Evolutionary conservation across 257 asterid genomes (phyloP).

Genomic region (Fraxinus americana): DNA sequence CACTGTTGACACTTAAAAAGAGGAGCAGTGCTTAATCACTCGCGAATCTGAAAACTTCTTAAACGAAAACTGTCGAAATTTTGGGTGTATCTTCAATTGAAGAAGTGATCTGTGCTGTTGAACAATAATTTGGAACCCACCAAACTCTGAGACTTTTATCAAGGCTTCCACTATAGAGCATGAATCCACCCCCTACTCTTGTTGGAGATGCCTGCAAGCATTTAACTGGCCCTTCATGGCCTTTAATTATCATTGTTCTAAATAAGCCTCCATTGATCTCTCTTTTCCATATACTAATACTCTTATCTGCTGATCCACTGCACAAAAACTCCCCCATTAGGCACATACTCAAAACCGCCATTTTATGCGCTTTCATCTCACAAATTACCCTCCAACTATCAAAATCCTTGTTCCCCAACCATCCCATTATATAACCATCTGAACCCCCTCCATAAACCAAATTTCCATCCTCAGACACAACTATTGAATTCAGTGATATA

Average conservation of each 20-base stretch:
- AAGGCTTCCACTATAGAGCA: constrained; percentile 84
- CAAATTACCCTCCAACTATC: constrained; percentile 46
- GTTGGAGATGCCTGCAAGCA: constrained; percentile 66
- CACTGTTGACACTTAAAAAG: constrained; percentile 21
- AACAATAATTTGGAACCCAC: constrained; percentile 65
- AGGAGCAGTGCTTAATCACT: not conserved
- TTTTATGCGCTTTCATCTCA: constrained; percentile 67
- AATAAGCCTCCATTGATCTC: constrained; percentile 49
- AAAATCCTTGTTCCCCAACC: constrained; percentile 40
- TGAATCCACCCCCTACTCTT: constrained; percentile 70
- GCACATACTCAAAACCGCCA: constrained; percentile 74
- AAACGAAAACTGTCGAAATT: not conserved
- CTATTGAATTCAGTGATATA: constrained; percentile 65
- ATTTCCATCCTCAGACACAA: constrained; percentile 53
- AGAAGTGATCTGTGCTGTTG: constrained; percentile 8
- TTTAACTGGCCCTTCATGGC: constrained; percentile 81
- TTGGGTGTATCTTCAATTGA: constrained; percentile 2
- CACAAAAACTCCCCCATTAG: constrained; percentile 51
- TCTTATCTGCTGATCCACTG: constrained; percentile 73
- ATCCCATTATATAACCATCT: constrained; percentile 72
- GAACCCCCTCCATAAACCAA: constrained; percentile 79
- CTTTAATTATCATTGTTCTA: constrained; percentile 52
- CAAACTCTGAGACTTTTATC: constrained; percentile 76
- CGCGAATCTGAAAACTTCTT: not conserved
- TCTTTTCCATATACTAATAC: constrained; percentile 63